phyloP scores from a whole-genome alignment of 805 yeast genomes.

The Pichia insulana region DNA sequence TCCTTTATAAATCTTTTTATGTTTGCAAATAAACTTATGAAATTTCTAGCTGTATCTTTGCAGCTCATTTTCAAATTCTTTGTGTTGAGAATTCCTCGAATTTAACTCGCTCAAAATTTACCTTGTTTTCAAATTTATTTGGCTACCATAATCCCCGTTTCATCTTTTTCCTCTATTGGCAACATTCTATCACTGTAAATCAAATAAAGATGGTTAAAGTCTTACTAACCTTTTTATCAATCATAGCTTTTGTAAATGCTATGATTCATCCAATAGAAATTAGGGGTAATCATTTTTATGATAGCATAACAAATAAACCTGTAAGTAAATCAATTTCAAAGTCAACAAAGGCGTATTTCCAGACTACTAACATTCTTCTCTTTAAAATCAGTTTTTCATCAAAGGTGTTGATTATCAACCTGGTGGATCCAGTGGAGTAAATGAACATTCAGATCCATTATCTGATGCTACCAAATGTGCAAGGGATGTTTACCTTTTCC shows the following conservation, averaged over 20 bases:
- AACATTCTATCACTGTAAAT: too few relatives aligned
- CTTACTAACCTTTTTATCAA: background rate
- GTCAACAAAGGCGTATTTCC: too few relatives aligned
- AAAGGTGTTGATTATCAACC: conserved; percentile 95
- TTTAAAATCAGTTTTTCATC: conserved; percentile 56
- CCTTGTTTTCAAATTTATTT: too few relatives aligned
- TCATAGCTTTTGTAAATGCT: background rate
- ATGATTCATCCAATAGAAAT: conserved; percentile 53
- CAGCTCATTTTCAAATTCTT: too few relatives aligned
- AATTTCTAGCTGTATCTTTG: too few relatives aligned
- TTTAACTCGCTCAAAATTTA: too few relatives aligned
- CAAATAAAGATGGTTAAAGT: background rate
- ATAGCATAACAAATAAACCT: conserved; percentile 65
- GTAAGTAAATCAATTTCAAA: conserved; percentile 33
- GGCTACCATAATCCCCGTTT: background rate
- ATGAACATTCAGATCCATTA: conserved; percentile 56
- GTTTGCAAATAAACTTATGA: background rate
- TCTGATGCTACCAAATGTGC: conserved; percentile 67
- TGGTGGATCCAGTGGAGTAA: conserved; percentile 80
- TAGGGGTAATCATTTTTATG: conserved; percentile 64
- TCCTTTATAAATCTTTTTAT: background rate
- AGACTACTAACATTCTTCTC: background rate
- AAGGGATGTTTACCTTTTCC: conserved; percentile 74
- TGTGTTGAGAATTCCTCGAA: too few relatives aligned
- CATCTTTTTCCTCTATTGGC: background rate